phyloP scores from a whole-genome alignment of 2,329 filamentous ascomycete genomes.

The Fusarium humuli region DNA sequence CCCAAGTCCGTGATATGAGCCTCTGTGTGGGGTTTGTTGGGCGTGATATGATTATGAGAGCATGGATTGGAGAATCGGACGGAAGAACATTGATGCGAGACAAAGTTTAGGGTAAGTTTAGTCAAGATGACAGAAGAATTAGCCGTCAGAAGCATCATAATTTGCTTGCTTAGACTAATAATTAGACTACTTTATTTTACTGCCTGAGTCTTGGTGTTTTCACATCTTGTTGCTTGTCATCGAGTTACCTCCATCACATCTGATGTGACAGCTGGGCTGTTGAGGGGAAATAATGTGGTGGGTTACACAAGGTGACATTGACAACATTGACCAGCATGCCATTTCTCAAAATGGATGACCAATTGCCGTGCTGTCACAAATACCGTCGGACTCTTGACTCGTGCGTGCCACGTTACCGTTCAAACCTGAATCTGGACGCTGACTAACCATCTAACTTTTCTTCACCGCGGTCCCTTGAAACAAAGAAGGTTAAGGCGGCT shows the following conservation, averaged over 20 bases:
- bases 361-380: background rate
- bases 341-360: background rate
- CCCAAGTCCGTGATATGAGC: background rate
- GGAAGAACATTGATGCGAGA: background rate
- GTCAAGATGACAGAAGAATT: background rate
- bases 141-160: accelerated
- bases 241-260: accelerated
- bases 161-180: accelerated
- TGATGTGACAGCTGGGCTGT: accelerated
- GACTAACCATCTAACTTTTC: background rate
- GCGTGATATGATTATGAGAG: background rate
- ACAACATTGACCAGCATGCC: too few relatives aligned
- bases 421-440: background rate
- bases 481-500: background rate
- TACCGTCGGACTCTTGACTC: background rate
- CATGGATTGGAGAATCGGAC: background rate
- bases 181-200: too few relatives aligned
- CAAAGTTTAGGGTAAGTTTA: background rate
- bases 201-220: too few relatives aligned
- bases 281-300: accelerated
- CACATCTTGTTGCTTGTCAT: too few relatives aligned
- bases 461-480: background rate
- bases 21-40: background rate
- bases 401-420: accelerated
- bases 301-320: accelerated